Percentiles rank a stretch among this genome's conserved stretches.
Evolutionary conservation across 2,329 filamentous ascomycete species (phyloP).

Genomic region (Pyricularia pennisetigena): DNA sequence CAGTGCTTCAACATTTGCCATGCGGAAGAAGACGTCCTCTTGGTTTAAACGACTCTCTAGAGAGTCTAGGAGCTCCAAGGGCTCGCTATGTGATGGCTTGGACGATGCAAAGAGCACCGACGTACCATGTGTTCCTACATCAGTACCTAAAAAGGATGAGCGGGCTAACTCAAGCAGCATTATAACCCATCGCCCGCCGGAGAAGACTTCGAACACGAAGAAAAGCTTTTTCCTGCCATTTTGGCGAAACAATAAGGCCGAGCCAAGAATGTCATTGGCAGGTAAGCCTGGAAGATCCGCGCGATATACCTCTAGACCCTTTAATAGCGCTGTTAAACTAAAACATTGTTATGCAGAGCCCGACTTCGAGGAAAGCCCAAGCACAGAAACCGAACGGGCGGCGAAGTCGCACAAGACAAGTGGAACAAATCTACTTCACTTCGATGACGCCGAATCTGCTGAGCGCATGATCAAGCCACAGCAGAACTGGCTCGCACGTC

Average conservation of each 20-base stretch:
- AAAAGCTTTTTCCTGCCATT: constrained; percentile 46
- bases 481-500: constrained; percentile 80
- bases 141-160: neutral
- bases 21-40: constrained; percentile 1
- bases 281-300: constrained; percentile 21
- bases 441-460: constrained; percentile 27
- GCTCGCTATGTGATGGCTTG: neutral
- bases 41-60: constrained; percentile 5
- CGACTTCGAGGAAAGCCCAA: constrained; percentile 20
- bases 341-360: constrained; percentile 14
- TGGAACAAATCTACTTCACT: neutral
- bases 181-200: neutral
- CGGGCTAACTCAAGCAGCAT: neutral
- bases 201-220: constrained; percentile 21
- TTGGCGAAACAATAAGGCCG: constrained; percentile 37
- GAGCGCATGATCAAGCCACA: constrained; percentile 53
- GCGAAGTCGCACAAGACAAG: constrained; percentile 13
- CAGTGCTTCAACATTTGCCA: constrained; percentile 2
- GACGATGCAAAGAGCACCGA: neutral
- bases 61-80: constrained; percentile 4
- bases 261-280: constrained; percentile 32
- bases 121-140: neutral
- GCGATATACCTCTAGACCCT: neutral
- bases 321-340: neutral
- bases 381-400: constrained; percentile 14